These are phyloP conservation scores for Ustilago curta DNA, from an alignment of 1,284 basidiomycete species.

Conservation along the genomic window DNA sequence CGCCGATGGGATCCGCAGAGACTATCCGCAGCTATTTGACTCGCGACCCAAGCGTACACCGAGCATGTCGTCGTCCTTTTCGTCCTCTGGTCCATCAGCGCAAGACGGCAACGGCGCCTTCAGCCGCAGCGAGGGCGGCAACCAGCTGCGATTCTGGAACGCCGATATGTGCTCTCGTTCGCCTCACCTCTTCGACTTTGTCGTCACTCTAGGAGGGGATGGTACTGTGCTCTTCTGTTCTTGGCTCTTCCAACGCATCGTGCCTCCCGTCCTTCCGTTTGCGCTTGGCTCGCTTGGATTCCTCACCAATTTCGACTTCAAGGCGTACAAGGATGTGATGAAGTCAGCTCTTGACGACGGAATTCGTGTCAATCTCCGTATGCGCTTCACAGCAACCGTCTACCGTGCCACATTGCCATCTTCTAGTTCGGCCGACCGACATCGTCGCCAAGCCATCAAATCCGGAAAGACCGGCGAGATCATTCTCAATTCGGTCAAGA, in stretches of 20 bases:
- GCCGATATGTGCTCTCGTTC: slow-evolving; percentile 92
- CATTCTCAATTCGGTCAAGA: slow-evolving; percentile 62
- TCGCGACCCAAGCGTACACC: slow-evolving; percentile 58
- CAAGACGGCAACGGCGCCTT: slow-evolving; percentile 33
- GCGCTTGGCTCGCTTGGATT: slow-evolving; percentile 98
- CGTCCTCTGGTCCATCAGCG: slow-evolving; percentile 29
- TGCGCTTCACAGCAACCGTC: slow-evolving; percentile 99
- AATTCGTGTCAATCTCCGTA: slow-evolving; percentile 95
- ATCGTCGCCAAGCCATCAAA: slow-evolving; percentile 61
- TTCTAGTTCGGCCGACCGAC: slow-evolving; percentile 43
- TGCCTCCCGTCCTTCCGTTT: slow-evolving; percentile 96
- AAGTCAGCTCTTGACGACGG: slow-evolving; percentile 90
- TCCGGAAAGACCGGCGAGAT: slow-evolving; percentile 66
- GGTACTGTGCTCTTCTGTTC: slow-evolving; percentile 99
- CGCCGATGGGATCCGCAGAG: slow-evolving; percentile 84
- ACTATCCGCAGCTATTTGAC: slow-evolving; percentile 88
- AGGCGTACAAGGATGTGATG: slow-evolving; percentile 86
- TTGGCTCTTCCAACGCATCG: slow-evolving; percentile 98
- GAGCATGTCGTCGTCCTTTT: slow-evolving; percentile 41
- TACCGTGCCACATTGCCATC: slow-evolving; percentile 72
- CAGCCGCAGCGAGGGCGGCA: slow-evolving; percentile 73
- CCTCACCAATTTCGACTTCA: slow-evolving; percentile 97
- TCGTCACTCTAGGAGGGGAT: slow-evolving; percentile 93
- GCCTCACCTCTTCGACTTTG: slow-evolving; percentile 96
- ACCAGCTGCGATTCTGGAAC: slow-evolving; percentile 95